phyloP scores from a whole-genome alignment of 2,329 filamentous ascomycete genomes.

The Trichoderma lentiforme region DNA sequence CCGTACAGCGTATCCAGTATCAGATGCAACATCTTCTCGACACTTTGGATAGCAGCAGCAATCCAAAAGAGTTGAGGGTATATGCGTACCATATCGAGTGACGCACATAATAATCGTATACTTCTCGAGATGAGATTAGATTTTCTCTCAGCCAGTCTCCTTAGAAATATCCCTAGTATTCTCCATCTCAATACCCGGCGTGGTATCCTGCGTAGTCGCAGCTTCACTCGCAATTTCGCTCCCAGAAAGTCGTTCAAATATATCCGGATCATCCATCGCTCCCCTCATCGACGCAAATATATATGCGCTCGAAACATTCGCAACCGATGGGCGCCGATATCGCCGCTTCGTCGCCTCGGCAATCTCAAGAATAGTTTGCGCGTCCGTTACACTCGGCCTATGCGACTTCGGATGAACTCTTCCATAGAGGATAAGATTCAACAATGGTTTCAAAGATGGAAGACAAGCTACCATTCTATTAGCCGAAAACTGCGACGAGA shows the following conservation, averaged over 20 bases:
- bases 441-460: constrained; percentile 10
- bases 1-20: not conserved
- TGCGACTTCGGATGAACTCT: not conserved
- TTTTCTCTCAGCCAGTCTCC: not conserved
- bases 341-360: constrained; percentile 2
- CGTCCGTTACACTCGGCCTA: not conserved
- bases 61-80: not conserved
- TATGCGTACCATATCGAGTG: not conserved
- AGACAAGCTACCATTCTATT: not conserved
- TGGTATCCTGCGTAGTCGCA: not conserved
- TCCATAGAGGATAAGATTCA: constrained; percentile 7
- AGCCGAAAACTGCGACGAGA: not conserved
- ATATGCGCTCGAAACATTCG: not conserved
- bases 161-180: not conserved
- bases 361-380: not conserved
- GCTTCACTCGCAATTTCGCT: not conserved
- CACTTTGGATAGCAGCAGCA: not conserved
- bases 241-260: not conserved
- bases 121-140: not conserved
- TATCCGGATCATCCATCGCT: not conserved
- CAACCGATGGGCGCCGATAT: not conserved
- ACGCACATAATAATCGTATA: not conserved
- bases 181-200: not conserved
- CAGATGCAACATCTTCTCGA: not conserved
- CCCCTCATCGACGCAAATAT: constrained; percentile 2